A percentile compares a stretch with the other conserved stretches of the same genome.
phyloP scores from a whole-genome alignment of 768 basidiomycete genomes.

The Suillus clintonianus region DNA sequence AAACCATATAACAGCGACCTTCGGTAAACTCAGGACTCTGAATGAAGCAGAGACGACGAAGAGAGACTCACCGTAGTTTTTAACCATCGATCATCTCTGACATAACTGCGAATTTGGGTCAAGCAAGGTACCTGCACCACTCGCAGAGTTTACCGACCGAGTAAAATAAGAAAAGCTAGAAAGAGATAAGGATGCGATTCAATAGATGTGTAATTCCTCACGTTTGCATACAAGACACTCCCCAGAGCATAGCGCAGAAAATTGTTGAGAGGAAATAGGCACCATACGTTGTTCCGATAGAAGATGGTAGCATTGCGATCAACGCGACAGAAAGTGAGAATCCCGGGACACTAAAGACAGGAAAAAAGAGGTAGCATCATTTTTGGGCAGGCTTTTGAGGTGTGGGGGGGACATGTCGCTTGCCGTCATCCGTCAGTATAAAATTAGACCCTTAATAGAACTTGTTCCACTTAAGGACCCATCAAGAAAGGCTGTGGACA shows the following conservation, averaged over 20 bases:
- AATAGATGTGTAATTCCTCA: neutral
- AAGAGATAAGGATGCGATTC: neutral
- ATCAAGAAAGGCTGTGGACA: neutral
- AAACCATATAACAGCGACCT: neutral
- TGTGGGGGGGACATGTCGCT: neutral
- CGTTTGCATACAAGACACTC: neutral
- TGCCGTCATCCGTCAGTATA: neutral
- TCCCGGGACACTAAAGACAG: neutral
- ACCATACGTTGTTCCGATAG: neutral
- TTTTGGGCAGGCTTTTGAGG: neutral
- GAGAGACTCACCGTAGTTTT: neutral
- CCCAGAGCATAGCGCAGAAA: neutral
- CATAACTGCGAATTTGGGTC: neutral
- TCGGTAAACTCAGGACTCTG: neutral
- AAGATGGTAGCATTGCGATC: neutral
- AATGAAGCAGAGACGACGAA: neutral
- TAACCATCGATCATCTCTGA: constrained; percentile 2
- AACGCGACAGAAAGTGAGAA: neutral
- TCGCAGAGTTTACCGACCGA: neutral
- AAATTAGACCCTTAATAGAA: neutral
- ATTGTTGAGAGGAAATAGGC: neutral
- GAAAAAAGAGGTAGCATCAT: neutral
- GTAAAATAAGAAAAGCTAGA: neutral
- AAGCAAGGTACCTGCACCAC: neutral
- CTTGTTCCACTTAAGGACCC: neutral